Evolutionary conservation across 2,329 filamentous ascomycete genomes (phyloP).

Genomic region (Neofusicoccum laricinum): DNA sequence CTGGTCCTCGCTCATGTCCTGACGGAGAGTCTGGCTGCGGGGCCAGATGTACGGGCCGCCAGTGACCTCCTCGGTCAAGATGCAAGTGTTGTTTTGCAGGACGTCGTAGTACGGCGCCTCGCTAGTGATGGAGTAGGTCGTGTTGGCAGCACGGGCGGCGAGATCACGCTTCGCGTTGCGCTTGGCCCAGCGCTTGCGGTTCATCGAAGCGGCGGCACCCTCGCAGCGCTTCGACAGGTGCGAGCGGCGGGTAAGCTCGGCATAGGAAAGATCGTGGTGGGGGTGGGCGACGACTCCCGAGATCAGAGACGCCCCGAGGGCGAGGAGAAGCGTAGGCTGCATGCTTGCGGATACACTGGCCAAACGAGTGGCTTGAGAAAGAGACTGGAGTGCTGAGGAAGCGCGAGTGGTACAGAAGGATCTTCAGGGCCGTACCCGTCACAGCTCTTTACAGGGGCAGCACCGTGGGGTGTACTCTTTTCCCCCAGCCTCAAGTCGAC

Average conservation of each 20-base stretch:
- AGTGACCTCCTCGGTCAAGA: conserved; percentile 26
- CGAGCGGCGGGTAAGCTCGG: background rate
- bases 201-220: conserved; percentile 10
- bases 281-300: conserved; percentile 4
- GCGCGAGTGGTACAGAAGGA: background rate
- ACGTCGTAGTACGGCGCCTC: conserved; percentile 18
- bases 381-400: background rate
- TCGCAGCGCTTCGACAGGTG: conserved; percentile 7
- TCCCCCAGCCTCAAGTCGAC: background rate
- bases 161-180: conserved; percentile 15
- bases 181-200: conserved; percentile 15
- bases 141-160: conserved; percentile 11
- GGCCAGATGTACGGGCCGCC: conserved; percentile 27
- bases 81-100: conserved; percentile 22
- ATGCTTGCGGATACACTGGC: background rate
- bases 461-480: background rate
- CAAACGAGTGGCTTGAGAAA: background rate
- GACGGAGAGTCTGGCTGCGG: conserved; percentile 22
- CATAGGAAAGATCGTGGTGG: background rate
- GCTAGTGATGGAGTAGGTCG: conserved; percentile 10
- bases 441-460: background rate
- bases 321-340: conserved; percentile 1
- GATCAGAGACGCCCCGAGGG: background rate
- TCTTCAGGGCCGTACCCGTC: too few species aligned
- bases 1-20: conserved; percentile 37